Conservation (phyloP, 2,329 filamentous ascomycete genomes). For the Zymoseptoria pseudotritici region DNA sequence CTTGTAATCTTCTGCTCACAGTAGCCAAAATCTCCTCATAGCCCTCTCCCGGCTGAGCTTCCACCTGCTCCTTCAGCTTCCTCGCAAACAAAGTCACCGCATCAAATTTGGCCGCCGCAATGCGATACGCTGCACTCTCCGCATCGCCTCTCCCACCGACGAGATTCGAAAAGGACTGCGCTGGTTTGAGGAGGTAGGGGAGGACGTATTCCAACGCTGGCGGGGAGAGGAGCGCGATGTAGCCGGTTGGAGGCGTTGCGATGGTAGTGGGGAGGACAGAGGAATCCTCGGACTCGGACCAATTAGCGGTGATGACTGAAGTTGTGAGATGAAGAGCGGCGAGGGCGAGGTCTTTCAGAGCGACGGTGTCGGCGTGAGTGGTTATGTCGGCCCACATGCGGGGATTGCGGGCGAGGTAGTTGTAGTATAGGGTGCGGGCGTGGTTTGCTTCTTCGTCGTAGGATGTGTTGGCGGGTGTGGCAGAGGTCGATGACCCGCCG, state of each 20-base stretch:
- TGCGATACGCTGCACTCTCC: conserved; percentile 50
- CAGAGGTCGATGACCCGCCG: conserved; percentile 4
- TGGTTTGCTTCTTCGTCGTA: conserved; percentile 42
- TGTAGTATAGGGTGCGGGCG: conserved; percentile 48
- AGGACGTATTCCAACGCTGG: conserved; percentile 44
- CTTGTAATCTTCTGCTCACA: conserved; percentile 34
- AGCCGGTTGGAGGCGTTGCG: conserved; percentile 34
- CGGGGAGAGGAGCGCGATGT: conserved; percentile 47
- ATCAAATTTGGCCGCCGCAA: conserved; percentile 52
- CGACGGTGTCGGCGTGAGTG: conserved; percentile 49
- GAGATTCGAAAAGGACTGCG: conserved; percentile 51
- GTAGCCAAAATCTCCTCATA: conserved; percentile 36
- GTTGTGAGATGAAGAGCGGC: conserved; percentile 47
- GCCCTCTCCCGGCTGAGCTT: conserved; percentile 24
- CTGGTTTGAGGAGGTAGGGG: conserved; percentile 51
- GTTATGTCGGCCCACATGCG: conserved; percentile 47
- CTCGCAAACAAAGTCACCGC: conserved; percentile 44
- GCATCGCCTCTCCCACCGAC: conserved; percentile 51
- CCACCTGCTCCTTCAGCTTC: conserved; percentile 34
- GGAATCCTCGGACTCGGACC: conserved; percentile 31
- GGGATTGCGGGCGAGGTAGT: conserved; percentile 46
- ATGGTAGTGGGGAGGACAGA: conserved; percentile 34
- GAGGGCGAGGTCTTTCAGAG: conserved; percentile 50
- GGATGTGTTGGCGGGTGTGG: conserved; percentile 30
- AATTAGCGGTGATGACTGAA: conserved; percentile 48